Base-by-base conservation (phyloP, 768 basidiomycete genomes). In the Galerina sulciceps region DNA sequence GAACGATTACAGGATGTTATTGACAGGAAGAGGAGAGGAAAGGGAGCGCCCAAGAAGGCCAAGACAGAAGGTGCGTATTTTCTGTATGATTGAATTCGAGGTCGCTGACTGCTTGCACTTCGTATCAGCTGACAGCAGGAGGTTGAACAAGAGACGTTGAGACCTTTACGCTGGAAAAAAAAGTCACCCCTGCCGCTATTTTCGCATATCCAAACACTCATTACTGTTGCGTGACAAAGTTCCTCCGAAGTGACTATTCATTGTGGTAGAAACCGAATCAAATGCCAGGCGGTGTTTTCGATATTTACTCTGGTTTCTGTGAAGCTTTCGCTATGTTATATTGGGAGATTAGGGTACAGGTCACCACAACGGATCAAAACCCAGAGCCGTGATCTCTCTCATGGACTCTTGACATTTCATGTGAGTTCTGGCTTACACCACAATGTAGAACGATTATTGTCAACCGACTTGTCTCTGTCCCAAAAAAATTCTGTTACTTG, bases 31-130 rank as follows among this genome's bases (percentile, higher is more conserved):
- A 84, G 79, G 66, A 83, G 92, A 80, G 92, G 92, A 26, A 93
- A 94, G 75, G 92, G 91, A 44, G 82, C 87, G 18, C 93, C 93
- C 53, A 85, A 88, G 76, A 94, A 94, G 74, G 88, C 89, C 2
- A 91, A 87, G 72, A 75, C 76, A 20, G 79, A 83, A 72, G 84
- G 91, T 90, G 42, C 45, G 83, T 77, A 34, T 13, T 40, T 9
- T 31, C 41, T 23, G 18, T 10, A 26, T 31, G 14, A 18, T 26
- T 48, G 15, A 22, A 43, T 18, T 35, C n/a, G 57, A 17, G 18
- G 37, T 23, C 6, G 22, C n/a, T 36, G 17, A 34, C 17, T 17
- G 43, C 34, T 53, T 34, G 53, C 31, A 47, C 26, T 57, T 17
- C 46, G 38, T 45, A 23, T 52, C 53, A 72, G 68, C 54, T 41